Evolutionary conservation across 1,284 basidiomycete genomes (phyloP).

Genomic region (Agroathelia rolfsii): DNA sequence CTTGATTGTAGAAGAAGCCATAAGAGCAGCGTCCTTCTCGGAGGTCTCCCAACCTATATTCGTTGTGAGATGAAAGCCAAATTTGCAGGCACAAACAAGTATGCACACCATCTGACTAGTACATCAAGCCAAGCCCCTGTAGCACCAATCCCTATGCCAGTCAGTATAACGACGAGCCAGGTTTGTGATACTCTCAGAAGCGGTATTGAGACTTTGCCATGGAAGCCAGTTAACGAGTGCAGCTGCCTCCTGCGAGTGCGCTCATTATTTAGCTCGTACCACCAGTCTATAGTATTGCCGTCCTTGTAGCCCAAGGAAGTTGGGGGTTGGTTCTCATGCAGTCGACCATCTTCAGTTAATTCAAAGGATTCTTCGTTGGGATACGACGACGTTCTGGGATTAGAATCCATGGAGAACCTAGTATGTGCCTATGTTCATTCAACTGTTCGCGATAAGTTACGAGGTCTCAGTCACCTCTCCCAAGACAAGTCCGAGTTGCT

Average conservation of each 20-base stretch:
- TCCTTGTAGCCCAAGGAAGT: constrained; percentile 35
- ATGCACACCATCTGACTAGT: constrained; percentile 57
- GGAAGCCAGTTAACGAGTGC: constrained; percentile 40
- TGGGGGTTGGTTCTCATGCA: constrained; percentile 17
- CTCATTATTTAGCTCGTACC: constrained; percentile 56
- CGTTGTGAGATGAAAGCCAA: no score
- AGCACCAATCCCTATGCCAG: constrained; percentile 59
- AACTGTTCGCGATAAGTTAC: no score
- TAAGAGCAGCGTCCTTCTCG: constrained; percentile 60
- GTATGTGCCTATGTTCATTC: no score
- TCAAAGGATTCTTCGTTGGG: constrained; percentile 32
- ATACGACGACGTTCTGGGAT: no score
- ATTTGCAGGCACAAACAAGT: no score
- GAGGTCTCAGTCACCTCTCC: no score
- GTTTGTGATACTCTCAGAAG: constrained; percentile 49
- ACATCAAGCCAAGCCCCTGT: constrained; percentile 69
- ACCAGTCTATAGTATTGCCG: constrained; percentile 60
- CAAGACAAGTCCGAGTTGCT: no score
- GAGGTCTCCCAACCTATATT: constrained; percentile 53
- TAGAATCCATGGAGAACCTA: no score
- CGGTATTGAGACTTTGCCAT: constrained; percentile 43
- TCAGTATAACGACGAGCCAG: constrained; percentile 60
- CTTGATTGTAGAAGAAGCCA: constrained; percentile 67
- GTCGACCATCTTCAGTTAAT: constrained; percentile 29
- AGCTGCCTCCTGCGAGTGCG: constrained; percentile 44